Evolutionary conservation across 1,139 yeast genomes (phyloP).

Genomic region (Candida pseudoviswanathii): DNA sequence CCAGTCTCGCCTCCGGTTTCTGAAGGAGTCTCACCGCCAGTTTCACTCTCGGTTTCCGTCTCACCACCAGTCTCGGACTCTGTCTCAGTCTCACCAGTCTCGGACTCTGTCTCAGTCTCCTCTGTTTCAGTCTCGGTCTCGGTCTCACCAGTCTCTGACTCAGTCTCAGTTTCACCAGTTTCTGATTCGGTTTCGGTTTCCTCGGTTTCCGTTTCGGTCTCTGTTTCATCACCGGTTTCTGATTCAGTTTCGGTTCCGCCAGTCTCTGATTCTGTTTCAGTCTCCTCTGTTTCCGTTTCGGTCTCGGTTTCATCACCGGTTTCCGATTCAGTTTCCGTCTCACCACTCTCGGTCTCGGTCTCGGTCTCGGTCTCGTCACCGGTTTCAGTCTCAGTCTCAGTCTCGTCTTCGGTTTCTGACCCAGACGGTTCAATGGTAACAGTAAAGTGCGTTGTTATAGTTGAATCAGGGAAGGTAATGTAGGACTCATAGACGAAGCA

Average conservation of each 20-base stretch:
- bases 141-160: neutral
- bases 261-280: neutral
- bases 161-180: neutral
- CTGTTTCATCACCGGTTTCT: neutral
- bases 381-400: no score
- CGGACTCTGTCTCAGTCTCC: neutral
- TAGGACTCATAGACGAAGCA: conserved; percentile 1
- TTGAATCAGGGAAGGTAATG: conserved; percentile 2
- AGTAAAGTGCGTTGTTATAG: neutral
- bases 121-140: neutral
- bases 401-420: neutral
- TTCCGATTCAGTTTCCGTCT: neutral
- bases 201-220: neutral
- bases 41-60: neutral
- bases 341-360: no score
- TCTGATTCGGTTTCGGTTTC: neutral
- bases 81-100: neutral
- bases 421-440: neutral
- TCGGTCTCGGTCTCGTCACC: no score
- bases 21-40: neutral
- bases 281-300: no score
- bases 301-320: no score
- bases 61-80: neutral
- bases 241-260: neutral
- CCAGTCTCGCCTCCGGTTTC: neutral